phyloP scores from a whole-genome alignment of 371 early-diverging fungal species.

The Haplosporangium sp. region DNA sequence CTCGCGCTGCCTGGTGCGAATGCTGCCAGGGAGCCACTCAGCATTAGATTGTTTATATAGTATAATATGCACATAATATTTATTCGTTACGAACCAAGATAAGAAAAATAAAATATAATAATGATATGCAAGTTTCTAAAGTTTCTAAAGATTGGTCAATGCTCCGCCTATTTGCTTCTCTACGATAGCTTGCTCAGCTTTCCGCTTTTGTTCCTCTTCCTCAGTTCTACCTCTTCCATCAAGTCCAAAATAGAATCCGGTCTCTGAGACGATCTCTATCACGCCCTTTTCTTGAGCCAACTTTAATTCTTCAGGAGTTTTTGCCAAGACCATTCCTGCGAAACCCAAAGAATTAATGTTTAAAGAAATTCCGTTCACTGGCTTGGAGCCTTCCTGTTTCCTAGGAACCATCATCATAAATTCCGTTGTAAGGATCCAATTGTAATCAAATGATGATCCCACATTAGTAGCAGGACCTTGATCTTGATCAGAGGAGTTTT shows the following conservation, averaged over 20 bases:
- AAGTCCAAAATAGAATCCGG: constrained; percentile 22
- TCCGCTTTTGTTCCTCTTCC: constrained; percentile 20
- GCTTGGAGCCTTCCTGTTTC: constrained; percentile 57
- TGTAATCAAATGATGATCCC: constrained; percentile 57
- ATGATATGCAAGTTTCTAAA: not conserved
- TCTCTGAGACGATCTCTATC: constrained; percentile 33
- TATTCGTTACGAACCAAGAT: too few species aligned
- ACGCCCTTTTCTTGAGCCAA: constrained; percentile 55
- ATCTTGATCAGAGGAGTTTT: constrained; percentile 19
- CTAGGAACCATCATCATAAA: constrained; percentile 83
- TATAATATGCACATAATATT: too few species aligned
- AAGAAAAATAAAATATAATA: not conserved
- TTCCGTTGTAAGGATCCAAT: constrained; percentile 74
- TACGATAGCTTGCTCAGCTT: constrained; percentile 12
- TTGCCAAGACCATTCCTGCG: constrained; percentile 75
- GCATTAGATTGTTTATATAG: too few species aligned
- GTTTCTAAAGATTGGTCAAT: constrained; percentile 15
- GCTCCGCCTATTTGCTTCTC: constrained; percentile 36
- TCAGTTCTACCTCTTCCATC: constrained; percentile 1
- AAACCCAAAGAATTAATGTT: constrained; percentile 79
- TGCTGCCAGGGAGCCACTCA: too few species aligned
- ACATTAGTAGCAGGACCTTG: not conserved
- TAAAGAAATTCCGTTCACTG: constrained; percentile 28
- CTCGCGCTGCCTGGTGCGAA: too few species aligned
- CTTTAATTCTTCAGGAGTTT: constrained; percentile 64